Base-by-base conservation (phyloP, 441 rosid species). In the Erodium chrysanthum region DNA sequence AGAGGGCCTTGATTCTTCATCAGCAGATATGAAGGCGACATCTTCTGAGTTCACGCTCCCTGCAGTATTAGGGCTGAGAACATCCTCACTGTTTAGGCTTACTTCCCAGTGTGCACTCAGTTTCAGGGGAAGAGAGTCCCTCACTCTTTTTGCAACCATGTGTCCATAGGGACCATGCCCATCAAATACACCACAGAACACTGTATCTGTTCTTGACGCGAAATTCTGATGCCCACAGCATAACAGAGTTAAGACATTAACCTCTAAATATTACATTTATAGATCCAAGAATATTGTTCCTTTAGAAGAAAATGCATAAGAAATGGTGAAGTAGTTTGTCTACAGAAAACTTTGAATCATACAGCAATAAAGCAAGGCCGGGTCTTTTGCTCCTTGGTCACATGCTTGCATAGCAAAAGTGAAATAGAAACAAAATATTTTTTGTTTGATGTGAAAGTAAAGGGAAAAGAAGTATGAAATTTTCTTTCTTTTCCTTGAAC, bases 111-210 rank as follows among this genome's bases (percentile, higher is more conserved):
- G 80, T 74, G 98, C 71, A 78, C 83, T 90, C 81, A 95, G 73
- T 66, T 85, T 95, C 67, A 82, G 79, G 27, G 99, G 99, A 81
- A 95, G 97, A 59, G 79, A 80, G 78, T 95, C 99, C 73, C 99
- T 82, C 71, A 95, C 98, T 81, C 80, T 87, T 80, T 76, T 92
- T 40, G 99, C 98, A 78, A 90, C 98, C 95, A 88, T 78, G 73
- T 95, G 99, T 75, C 99, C 99, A 68, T 77, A 87, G 5, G 99
- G 99, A 64, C 99, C 99, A 65, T 95, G 99, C 4, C 99, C 99
- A 88, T 95, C 99, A 81, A 95, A 95, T 37, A 95, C 95, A 64
- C 99, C 99, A 79, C 97, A 90, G 82, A 95, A 90, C 65, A 90
- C 72, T 31, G 98, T 85, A 77, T 90, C 98, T 50, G 85, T 75